These are phyloP conservation scores for Saccharomyces hybrid DNA, from an alignment of 1,139 yeast genomes.

Conservation along the genomic window DNA sequence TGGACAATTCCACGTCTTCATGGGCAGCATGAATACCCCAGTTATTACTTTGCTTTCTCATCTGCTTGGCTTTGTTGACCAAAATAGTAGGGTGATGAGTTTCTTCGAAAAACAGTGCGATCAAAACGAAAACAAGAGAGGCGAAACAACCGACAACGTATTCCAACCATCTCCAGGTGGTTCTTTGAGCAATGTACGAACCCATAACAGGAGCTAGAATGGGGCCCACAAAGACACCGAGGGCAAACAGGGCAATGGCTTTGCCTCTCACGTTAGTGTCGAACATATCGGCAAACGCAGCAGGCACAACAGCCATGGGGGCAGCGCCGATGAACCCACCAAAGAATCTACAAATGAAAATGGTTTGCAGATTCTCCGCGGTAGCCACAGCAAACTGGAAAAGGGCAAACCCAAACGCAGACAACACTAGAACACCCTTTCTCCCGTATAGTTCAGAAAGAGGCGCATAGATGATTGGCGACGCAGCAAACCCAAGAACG, in stretches of 20 bases:
- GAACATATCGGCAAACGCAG: constrained; percentile 72
- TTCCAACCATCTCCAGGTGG: constrained; percentile 75
- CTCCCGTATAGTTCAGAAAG: constrained; percentile 71
- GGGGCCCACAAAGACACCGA: constrained; percentile 70
- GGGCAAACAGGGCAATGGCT: constrained; percentile 57
- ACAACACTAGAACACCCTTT: constrained; percentile 45
- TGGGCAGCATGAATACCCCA: constrained; percentile 86
- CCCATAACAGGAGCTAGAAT: constrained; percentile 68
- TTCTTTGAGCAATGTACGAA: constrained; percentile 47
- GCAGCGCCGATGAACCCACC: constrained; percentile 74
- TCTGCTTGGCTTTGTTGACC: constrained; percentile 51
- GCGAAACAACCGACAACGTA: constrained; percentile 59
- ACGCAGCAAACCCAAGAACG: constrained; percentile 75
- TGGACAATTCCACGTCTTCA: constrained; percentile 56
- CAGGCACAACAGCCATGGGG: constrained; percentile 76
- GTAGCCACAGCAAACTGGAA: constrained; percentile 69
- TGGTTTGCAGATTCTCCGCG: constrained; percentile 64
- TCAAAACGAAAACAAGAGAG: constrained; percentile 37
- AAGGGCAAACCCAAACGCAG: constrained; percentile 48
- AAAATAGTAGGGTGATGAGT: constrained; percentile 55
- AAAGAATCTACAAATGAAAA: constrained; percentile 66
- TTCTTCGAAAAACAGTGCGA: constrained; percentile 47
- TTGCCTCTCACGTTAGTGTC: constrained; percentile 55
- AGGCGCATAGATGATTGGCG: constrained; percentile 79
- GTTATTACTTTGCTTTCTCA: constrained; percentile 51